Conservation (phyloP, 2,329 filamentous ascomycete genomes). For the Ascochyta fabae region DNA sequence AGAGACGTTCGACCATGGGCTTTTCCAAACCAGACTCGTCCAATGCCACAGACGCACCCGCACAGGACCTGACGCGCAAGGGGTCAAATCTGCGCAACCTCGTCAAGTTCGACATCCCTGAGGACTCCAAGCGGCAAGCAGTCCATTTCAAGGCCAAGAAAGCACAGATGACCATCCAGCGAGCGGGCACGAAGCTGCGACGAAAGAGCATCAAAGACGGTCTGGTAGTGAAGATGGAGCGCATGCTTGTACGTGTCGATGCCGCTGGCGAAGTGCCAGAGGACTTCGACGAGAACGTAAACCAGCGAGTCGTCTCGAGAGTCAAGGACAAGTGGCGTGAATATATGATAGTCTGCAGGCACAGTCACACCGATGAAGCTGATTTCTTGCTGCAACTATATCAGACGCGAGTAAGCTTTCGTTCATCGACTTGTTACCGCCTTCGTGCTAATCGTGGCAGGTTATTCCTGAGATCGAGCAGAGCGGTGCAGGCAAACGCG, state of each 20-base stretch:
- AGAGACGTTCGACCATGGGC: conserved; percentile 33
- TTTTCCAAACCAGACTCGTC: conserved; percentile 21
- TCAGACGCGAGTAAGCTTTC: conserved; percentile 58
- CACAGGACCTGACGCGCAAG: conserved; percentile 28
- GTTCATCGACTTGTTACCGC: neutral
- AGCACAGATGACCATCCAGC: conserved; percentile 48
- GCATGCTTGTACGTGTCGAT: conserved; percentile 71
- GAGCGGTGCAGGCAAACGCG: conserved; percentile 59
- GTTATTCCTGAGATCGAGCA: conserved; percentile 67
- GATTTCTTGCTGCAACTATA: conserved; percentile 66
- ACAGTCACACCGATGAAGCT: conserved; percentile 60
- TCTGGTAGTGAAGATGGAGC: conserved; percentile 70
- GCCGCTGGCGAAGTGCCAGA: conserved; percentile 60
- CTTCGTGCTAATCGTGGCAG: conserved; percentile 26
- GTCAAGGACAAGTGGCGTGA: conserved; percentile 70
- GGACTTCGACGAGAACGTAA: conserved; percentile 70
- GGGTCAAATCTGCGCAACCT: conserved; percentile 44
- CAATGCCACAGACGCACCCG: conserved; percentile 10
- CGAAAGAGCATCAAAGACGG: conserved; percentile 59
- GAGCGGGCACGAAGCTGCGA: conserved; percentile 44
- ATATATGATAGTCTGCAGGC: conserved; percentile 67
- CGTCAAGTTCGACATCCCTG: conserved; percentile 53
- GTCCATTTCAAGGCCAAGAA: conserved; percentile 49
- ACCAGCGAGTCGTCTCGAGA: conserved; percentile 63
- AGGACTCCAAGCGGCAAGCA: conserved; percentile 47